A percentile compares a stretch with the other conserved stretches of the same genome.
phyloP scores from a whole-genome alignment of 371 early-diverging fungal species.

The Thermomucor indicae-seudaticae region DNA sequence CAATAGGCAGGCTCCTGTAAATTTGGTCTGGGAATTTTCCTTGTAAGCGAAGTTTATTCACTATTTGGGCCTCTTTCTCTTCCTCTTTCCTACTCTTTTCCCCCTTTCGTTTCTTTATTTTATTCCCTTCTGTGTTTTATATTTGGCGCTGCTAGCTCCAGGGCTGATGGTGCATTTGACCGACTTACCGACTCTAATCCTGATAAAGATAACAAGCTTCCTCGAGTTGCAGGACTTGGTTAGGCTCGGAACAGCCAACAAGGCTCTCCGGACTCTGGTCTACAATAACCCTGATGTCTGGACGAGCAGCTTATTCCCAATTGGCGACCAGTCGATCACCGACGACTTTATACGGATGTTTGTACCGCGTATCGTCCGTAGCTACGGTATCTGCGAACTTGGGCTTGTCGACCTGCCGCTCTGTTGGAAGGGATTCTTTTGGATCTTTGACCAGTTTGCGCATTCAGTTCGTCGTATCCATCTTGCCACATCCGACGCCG shows the following conservation, averaged over 20 bases:
- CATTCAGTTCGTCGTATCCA: constrained; percentile 33
- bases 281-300: constrained; percentile 30
- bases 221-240: constrained; percentile 14
- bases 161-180: neutral
- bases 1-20: too few species aligned
- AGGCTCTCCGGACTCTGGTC: constrained; percentile 10
- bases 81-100: neutral
- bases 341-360: constrained; percentile 23
- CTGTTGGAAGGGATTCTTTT: constrained; percentile 30
- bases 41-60: too few species aligned
- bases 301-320: constrained; percentile 28
- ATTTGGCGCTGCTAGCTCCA: too few species aligned
- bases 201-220: constrained; percentile 5
- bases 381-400: constrained; percentile 27
- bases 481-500: constrained; percentile 7
- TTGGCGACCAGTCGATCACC: constrained; percentile 21
- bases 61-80: neutral
- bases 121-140: neutral
- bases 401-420: constrained; percentile 28
- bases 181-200: constrained; percentile 1
- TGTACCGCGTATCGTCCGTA: constrained; percentile 34
- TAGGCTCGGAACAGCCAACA: constrained; percentile 10
- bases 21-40: too few species aligned
- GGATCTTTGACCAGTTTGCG: constrained; percentile 44
- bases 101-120: neutral